These are phyloP conservation scores for Amaranthus cruentus DNA, from an alignment of 148 eudicot species.

Conservation along the genomic window DNA sequence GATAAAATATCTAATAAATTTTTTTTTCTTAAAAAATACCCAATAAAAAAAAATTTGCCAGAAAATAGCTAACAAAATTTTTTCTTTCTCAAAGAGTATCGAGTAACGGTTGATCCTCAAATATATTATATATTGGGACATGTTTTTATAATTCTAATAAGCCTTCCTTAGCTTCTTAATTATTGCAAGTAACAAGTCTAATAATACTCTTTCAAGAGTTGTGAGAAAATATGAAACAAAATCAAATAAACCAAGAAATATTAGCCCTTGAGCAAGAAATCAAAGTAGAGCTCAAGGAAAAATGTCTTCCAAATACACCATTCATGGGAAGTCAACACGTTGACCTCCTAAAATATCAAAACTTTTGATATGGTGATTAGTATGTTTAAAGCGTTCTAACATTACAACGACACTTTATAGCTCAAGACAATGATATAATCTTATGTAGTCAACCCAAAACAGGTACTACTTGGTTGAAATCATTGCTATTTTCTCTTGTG, in stretches of 20 bases:
- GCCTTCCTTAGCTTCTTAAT: too few species aligned
- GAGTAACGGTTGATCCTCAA: too few species aligned
- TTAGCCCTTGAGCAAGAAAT: background rate
- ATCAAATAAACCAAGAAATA: background rate
- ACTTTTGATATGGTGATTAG: conserved; percentile 1
- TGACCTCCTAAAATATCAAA: background rate
- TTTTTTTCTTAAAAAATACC: too few species aligned
- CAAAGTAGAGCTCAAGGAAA: background rate
- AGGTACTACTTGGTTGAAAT: conserved; percentile 5
- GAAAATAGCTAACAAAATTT: too few species aligned
- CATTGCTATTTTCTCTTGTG: conserved; percentile 2
- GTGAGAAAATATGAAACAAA: background rate
- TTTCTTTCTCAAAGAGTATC: too few species aligned
- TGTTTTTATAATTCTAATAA: too few species aligned
- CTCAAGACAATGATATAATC: background rate
- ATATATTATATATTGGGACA: too few species aligned
- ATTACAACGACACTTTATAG: background rate
- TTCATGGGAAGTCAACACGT: background rate
- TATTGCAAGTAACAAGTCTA: too few species aligned
- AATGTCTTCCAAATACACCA: background rate
- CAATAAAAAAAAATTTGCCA: too few species aligned
- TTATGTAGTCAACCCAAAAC: background rate
- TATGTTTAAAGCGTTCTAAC: background rate
- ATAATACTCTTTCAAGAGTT: too few species aligned
- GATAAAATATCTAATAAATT: too few species aligned